A percentile compares a stretch with the other conserved stretches of the same genome.
These are phyloP conservation scores for Torrubiellomyces zombiae DNA, from an alignment of 2,329 filamentous ascomycete genomes.

Conservation along the genomic window DNA sequence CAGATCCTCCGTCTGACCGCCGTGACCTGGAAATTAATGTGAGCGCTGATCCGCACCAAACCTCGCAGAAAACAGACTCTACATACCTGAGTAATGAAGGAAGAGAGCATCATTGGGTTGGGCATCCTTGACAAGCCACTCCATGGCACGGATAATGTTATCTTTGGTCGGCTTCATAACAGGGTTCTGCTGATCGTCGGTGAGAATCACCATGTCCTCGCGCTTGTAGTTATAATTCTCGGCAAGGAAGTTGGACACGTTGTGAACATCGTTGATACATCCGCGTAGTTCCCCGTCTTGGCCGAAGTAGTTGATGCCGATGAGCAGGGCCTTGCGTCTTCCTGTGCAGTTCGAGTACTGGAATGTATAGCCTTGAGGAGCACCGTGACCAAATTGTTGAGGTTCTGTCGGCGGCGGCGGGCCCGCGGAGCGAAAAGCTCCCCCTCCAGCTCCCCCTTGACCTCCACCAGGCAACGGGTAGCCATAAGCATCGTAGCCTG, in stretches of 20 bases:
- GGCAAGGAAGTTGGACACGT: constrained; percentile 55
- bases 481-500: constrained; percentile 27
- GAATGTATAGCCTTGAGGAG: constrained; percentile 52
- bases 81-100: constrained; percentile 54
- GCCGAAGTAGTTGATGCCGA: constrained; percentile 70
- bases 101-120: constrained; percentile 62
- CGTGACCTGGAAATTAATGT: constrained; percentile 41
- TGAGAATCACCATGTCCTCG: constrained; percentile 67
- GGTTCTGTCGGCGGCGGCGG: constrained; percentile 30
- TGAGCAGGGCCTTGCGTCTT: constrained; percentile 55
- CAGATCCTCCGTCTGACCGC: constrained; percentile 55
- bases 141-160: constrained; percentile 60
- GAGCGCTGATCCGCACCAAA: no score
- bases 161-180: constrained; percentile 57
- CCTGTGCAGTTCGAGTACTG: constrained; percentile 64
- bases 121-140: constrained; percentile 57
- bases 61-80: neutral
- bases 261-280: constrained; percentile 70
- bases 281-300: constrained; percentile 55
- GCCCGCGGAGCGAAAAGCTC: constrained; percentile 13
- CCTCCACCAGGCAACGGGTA: constrained; percentile 20
- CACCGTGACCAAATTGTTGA: constrained; percentile 50
- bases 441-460: no score
- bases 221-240: constrained; percentile 53
- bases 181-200: constrained; percentile 55